Conservation (phyloP, 2,329 filamentous ascomycete genomes). For the Beauveria sp. region DNA sequence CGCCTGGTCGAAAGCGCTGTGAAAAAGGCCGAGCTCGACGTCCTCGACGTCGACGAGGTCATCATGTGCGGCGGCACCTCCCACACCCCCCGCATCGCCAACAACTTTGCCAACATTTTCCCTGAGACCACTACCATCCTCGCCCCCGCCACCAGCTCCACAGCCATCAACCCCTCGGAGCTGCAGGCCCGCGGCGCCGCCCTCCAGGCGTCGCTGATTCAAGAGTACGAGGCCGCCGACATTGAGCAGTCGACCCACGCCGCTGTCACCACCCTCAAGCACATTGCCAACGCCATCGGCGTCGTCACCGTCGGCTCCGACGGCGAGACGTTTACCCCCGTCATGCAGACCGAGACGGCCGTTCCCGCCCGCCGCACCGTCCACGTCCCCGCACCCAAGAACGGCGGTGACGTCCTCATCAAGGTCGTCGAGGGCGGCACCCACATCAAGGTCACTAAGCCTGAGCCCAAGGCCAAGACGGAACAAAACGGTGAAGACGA, state of each 20-base stretch:
- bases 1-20: conserved; percentile 76
- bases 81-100: conserved; percentile 88
- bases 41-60: conserved; percentile 89
- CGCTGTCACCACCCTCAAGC: conserved; percentile 87
- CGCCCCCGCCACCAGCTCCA: conserved; percentile 69
- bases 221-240: conserved; percentile 88
- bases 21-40: conserved; percentile 85
- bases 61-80: conserved; percentile 87
- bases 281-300: conserved; percentile 82
- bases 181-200: conserved; percentile 82
- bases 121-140: conserved; percentile 69
- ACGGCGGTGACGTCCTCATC: conserved; percentile 80
- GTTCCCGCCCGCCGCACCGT: conserved; percentile 81
- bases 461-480: conserved; percentile 71
- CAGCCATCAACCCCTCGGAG: conserved; percentile 89
- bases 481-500: conserved; percentile 58
- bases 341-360: conserved; percentile 80
- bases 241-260: conserved; percentile 95
- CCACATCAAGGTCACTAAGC: conserved; percentile 89
- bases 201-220: conserved; percentile 88
- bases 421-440: conserved; percentile 81
- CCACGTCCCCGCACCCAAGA: conserved; percentile 66
- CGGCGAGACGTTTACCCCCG: conserved; percentile 66
- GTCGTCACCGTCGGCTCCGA: conserved; percentile 59
- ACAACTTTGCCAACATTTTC: conserved; percentile 73